phyloP scores from a whole-genome alignment of 106 monocot genomes.

The Triglochin maritima region DNA sequence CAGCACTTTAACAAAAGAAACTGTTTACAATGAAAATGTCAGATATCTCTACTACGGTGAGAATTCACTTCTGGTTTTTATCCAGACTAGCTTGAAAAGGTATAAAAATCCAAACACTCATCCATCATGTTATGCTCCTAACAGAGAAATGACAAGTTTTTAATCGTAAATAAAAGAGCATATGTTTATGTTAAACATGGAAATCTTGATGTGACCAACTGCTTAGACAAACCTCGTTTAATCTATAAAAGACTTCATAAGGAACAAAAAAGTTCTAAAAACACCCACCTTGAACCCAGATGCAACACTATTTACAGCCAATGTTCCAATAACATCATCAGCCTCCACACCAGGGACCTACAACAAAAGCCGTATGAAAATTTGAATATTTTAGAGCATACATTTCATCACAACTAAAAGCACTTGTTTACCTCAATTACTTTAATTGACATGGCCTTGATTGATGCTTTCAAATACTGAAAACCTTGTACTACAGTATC shows the following conservation, averaged over 20 bases:
- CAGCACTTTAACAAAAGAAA: background rate
- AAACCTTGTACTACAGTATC: slow-evolving; percentile 92
- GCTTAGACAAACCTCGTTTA: no score
- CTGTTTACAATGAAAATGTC: background rate
- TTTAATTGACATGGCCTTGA: slow-evolving; percentile 96
- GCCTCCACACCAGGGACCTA: slow-evolving; percentile 99
- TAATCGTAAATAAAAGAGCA: no score
- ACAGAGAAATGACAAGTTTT: no score
- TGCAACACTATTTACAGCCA: slow-evolving; percentile 79
- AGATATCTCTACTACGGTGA: no score
- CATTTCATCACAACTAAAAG: background rate
- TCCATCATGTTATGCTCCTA: no score
- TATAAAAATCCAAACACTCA: no score
- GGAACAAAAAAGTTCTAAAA: background rate
- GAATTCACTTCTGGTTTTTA: no score
- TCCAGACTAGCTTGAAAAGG: no score
- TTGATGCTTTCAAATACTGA: slow-evolving; percentile 94
- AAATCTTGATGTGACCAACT: no score
- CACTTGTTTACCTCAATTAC: slow-evolving; percentile 78
- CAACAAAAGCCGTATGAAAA: slow-evolving; percentile 1
- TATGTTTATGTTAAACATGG: no score
- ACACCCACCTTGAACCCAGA: slow-evolving; percentile 70
- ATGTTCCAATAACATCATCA: slow-evolving; percentile 97
- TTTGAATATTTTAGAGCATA: background rate
- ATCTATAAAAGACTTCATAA: background rate